Evolutionary conservation across 1,139 yeast genomes (phyloP), one percentile per base, ranked within the genome.

Genomic region (Arxiozyma slooffiae): DNA sequence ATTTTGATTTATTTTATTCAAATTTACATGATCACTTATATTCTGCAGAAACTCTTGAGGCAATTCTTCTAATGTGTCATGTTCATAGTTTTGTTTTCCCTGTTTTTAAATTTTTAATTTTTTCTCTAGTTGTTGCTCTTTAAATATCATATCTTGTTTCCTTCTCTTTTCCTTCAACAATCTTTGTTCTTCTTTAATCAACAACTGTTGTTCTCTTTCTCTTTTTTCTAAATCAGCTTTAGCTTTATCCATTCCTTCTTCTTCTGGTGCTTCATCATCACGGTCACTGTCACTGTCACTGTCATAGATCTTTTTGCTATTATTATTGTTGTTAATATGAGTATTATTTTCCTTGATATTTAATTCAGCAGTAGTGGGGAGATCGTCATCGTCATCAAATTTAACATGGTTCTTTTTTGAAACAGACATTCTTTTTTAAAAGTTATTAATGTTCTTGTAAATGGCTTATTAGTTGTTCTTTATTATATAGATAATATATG

Each of bases 81-180:
- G 51, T 38, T 57, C 58, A 11, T 30, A 4, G n/a, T 30, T n/a
- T 34, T 57, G 60, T 3, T 56, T 48, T 39, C 54, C 57, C 50
- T 53, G 58, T 48, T 62, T 59, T 67, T 14, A n/a, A 20, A 48
- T 40, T 47, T 61, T 64, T 53, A 47, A 41, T 47, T 61, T 64
- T 52, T 65, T 67, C 38, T 59, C 54, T 38, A 58, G 60, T 47
- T 80, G 82, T 60, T 79, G 77, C 55, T 73, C 64, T 36, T 51
- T 70, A 58, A 75, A 76, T 48, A 68, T 69, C 52, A 70, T 67
- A 58, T 79, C 75, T 55, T 72, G 73, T 58, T 72, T 67, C 63
- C 77, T 74, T 70, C 84, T 72, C 65, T 71, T 77, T 57, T 75
- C 77, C 62, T 71, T 74, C 56, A 73, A 70, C 52, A 63, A 60